phyloP scores from a whole-genome alignment of 306 rosid species.

The Heteromeles arbutifolia region DNA sequence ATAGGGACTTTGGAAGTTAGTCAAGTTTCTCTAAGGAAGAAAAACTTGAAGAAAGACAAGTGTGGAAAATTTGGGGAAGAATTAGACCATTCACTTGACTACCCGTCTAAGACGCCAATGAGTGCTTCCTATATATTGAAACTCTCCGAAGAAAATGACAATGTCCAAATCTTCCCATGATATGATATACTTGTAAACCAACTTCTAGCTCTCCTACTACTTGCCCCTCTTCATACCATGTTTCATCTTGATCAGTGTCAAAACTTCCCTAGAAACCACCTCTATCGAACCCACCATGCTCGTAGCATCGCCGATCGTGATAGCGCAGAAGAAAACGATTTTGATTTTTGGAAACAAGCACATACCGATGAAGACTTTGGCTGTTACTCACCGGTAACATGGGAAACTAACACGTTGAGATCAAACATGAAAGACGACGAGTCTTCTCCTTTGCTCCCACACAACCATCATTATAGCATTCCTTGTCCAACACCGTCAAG shows the following conservation, averaged over 20 bases:
- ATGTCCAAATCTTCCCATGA: constrained; percentile 19
- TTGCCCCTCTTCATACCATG: constrained; percentile 32
- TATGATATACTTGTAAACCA: background rate
- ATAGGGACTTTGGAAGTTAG: too few species aligned
- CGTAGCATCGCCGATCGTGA: constrained; percentile 9
- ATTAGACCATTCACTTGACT: constrained; percentile 18
- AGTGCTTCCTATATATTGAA: constrained; percentile 4
- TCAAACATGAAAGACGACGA: background rate
- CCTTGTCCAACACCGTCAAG: constrained; percentile 24
- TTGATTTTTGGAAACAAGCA: constrained; percentile 35
- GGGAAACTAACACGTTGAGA: background rate
- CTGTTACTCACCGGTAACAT: too few species aligned
- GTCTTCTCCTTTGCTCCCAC: constrained; percentile 27
- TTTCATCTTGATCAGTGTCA: constrained; percentile 16
- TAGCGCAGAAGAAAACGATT: constrained; percentile 39
- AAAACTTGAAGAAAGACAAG: background rate
- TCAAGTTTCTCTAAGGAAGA: background rate
- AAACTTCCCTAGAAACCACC: constrained; percentile 10
- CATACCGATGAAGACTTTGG: background rate
- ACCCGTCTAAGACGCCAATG: constrained; percentile 44
- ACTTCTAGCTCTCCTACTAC: background rate
- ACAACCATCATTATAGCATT: constrained; percentile 16
- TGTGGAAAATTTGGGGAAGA: too few species aligned
- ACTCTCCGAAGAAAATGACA: constrained; percentile 8
- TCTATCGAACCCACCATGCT: constrained; percentile 17